phyloP scores from a whole-genome alignment of 805 yeast genomes.

The Kuraishia piskuri region DNA sequence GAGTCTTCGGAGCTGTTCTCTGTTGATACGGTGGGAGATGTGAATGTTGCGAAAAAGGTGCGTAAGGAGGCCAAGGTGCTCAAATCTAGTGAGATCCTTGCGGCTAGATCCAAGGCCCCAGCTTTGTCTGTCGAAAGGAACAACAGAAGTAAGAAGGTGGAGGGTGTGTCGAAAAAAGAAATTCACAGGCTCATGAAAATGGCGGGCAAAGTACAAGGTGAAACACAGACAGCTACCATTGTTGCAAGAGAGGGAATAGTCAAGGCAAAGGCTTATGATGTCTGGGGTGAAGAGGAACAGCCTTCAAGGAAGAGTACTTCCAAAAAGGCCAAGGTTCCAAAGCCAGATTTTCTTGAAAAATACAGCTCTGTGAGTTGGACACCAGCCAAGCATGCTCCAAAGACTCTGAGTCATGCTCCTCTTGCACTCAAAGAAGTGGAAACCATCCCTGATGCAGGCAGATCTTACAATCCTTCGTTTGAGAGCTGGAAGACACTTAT shows the following conservation, averaged over 20 bases:
- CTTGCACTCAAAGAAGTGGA: slow-evolving; percentile 42
- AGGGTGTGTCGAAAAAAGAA: slow-evolving; percentile 59
- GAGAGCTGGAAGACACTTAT: slow-evolving; percentile 76
- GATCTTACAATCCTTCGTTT: slow-evolving; percentile 85
- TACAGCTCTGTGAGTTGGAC: slow-evolving; percentile 33
- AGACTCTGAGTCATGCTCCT: slow-evolving; percentile 44
- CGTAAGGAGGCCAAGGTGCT: slow-evolving; percentile 27
- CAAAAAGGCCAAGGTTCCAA: slow-evolving; percentile 22
- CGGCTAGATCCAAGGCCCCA: slow-evolving; percentile 70
- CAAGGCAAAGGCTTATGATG: slow-evolving; percentile 44
- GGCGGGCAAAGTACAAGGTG: slow-evolving; percentile 66
- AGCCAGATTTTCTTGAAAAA: slow-evolving; percentile 30
- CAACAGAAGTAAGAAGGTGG: slow-evolving; percentile 32
- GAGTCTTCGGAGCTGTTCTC: slow-evolving; percentile 44
- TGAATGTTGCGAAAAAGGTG: slow-evolving; percentile 27
- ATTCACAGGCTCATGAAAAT: slow-evolving; percentile 58
- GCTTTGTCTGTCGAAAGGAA: slow-evolving; percentile 37
- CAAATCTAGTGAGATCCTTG: slow-evolving; percentile 52
- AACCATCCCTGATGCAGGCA: slow-evolving; percentile 69
- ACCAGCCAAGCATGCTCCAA: slow-evolving; percentile 44
- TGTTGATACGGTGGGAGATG: slow-evolving; percentile 63
- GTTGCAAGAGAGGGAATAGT: slow-evolving; percentile 60
- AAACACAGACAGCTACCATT: slow-evolving; percentile 38
- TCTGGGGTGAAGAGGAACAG: slow-evolving; percentile 50
- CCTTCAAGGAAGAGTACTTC: slow-evolving; percentile 12